Evolutionary conservation across 2,329 filamentous ascomycete genomes (phyloP).

Genomic region (Xylaria sp.): DNA sequence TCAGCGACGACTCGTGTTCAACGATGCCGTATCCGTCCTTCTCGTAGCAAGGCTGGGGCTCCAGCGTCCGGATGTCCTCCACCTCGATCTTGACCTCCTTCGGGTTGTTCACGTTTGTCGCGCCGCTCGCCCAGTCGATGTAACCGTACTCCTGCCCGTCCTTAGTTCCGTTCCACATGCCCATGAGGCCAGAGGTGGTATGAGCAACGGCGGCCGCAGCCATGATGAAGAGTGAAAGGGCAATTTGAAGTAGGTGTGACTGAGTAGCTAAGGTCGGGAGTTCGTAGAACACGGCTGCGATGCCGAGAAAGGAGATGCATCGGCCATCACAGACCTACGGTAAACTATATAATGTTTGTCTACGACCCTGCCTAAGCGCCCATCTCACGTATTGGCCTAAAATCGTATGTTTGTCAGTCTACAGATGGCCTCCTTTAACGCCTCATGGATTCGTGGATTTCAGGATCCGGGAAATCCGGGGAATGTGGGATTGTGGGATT

Average conservation of each 20-base stretch:
- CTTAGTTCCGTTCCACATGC: constrained; percentile 36
- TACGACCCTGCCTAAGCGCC: constrained; percentile 4
- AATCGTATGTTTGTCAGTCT: not conserved
- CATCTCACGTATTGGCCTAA: not conserved
- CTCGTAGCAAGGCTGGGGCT: constrained; percentile 26
- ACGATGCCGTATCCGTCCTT: constrained; percentile 33
- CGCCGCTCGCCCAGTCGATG: constrained; percentile 32
- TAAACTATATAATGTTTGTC: constrained; percentile 21
- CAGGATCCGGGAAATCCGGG: constrained; percentile 22
- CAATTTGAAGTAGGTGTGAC: not conserved
- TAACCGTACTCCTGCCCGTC: constrained; percentile 29
- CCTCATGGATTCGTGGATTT: constrained; percentile 23
- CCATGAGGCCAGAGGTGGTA: constrained; percentile 32
- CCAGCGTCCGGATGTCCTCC: constrained; percentile 31
- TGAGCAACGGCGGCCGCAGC: constrained; percentile 28
- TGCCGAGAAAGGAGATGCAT: constrained; percentile 1
- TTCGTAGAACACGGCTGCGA: constrained; percentile 3
- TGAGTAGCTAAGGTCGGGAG: not conserved
- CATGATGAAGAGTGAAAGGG: constrained; percentile 20
- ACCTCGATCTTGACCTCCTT: constrained; percentile 32
- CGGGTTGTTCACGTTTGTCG: constrained; percentile 32
- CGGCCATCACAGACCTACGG: not conserved
- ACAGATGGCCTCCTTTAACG: constrained; percentile 3
- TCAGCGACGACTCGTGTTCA: constrained; percentile 30
- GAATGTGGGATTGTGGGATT: constrained; percentile 25